Evolutionary conservation across 495 filamentous ascomycete species (phyloP).

Genomic region (Patellaria atrata): DNA sequence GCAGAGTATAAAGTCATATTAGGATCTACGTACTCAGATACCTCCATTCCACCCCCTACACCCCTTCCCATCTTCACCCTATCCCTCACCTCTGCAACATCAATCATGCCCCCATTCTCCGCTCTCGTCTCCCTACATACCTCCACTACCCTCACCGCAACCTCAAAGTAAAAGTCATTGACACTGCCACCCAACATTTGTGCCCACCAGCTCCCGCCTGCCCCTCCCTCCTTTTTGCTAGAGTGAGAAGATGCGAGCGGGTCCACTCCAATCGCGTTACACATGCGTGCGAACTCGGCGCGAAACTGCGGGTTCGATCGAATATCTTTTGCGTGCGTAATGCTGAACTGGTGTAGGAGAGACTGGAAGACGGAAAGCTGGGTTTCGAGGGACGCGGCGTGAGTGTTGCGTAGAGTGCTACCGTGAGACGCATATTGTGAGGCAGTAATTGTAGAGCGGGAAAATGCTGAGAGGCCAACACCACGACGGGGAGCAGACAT

Average conservation of each 20-base stretch:
- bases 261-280: slow-evolving; percentile 89
- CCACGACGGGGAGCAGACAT: slow-evolving; percentile 34
- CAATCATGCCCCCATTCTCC: slow-evolving; percentile 87
- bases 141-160: slow-evolving; percentile 87
- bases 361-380: slow-evolving; percentile 94
- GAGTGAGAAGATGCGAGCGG: slow-evolving; percentile 57
- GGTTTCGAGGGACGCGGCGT: slow-evolving; percentile 69
- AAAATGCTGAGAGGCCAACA: slow-evolving; percentile 84
- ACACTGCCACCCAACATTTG: slow-evolving; percentile 81
- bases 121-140: slow-evolving; percentile 73
- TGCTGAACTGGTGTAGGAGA: slow-evolving; percentile 81
- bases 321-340: slow-evolving; percentile 87
- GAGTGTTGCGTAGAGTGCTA: slow-evolving; percentile 60
- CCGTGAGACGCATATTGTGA: slow-evolving; percentile 84
- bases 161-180: slow-evolving; percentile 96
- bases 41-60: slow-evolving; percentile 60
- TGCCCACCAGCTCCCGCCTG: slow-evolving; percentile 60
- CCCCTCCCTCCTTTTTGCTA: slow-evolving; percentile 33
- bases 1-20: slow-evolving; percentile 1
- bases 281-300: slow-evolving; percentile 97
- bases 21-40: slow-evolving; percentile 41
- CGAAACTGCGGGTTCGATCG: slow-evolving; percentile 89
- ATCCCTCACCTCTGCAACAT: slow-evolving; percentile 65
- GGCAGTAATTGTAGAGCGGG: slow-evolving; percentile 62
- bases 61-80: slow-evolving; percentile 52